Evolutionary conservation across 129 eudicot genomes (phyloP).

Genomic region (Tagetes patula): DNA sequence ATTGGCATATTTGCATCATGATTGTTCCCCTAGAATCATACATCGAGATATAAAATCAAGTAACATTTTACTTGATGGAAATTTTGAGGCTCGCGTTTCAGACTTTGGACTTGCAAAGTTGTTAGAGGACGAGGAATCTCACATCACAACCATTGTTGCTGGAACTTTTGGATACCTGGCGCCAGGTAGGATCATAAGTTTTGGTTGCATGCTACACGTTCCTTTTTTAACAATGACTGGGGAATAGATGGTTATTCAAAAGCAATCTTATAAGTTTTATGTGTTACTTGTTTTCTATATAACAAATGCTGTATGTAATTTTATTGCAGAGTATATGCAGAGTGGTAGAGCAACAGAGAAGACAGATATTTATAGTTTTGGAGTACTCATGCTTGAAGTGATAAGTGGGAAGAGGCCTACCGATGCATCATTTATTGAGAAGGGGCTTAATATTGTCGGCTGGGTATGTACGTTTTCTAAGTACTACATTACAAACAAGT

Average conservation of each 20-base stretch:
- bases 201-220: not conserved
- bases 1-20: constrained; percentile 94
- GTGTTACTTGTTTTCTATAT: not conserved
- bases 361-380: constrained; percentile 82
- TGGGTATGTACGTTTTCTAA: constrained; percentile 53
- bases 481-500: not conserved
- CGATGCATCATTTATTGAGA: constrained; percentile 81
- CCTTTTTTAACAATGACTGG: not conserved
- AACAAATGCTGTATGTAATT: constrained; percentile 14
- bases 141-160: constrained; percentile 97
- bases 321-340: constrained; percentile 85
- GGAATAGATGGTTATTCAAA: not conserved
- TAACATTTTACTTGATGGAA: constrained; percentile 94
- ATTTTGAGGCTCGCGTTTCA: constrained; percentile 96
- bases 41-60: constrained; percentile 98
- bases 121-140: constrained; percentile 97
- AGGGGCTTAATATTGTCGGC: constrained; percentile 82
- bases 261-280: not conserved
- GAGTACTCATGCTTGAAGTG: constrained; percentile 74
- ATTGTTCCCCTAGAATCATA: constrained; percentile 94
- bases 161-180: constrained; percentile 99
- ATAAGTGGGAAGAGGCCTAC: constrained; percentile 85
- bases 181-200: constrained; percentile 60
- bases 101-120: constrained; percentile 97
- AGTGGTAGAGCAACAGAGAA: constrained; percentile 92